Conservation (phyloP, 2,329 filamentous ascomycete species). For the Colletotrichum brevisporum region DNA sequence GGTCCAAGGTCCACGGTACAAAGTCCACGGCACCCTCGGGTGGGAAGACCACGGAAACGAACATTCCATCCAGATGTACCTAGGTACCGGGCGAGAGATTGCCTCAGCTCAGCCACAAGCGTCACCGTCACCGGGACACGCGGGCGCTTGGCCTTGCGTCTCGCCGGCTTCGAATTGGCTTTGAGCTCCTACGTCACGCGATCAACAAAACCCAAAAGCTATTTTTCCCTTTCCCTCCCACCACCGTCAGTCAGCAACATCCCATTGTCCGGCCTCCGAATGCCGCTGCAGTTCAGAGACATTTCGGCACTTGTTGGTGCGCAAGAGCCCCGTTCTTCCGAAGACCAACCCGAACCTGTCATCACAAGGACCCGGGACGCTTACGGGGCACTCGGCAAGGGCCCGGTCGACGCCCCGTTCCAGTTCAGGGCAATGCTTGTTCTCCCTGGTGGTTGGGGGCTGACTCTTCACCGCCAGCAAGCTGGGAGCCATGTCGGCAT, state of each 20-base stretch:
- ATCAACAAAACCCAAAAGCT: slow-evolving; percentile 9
- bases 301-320: too few species aligned
- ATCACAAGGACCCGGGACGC: not conserved
- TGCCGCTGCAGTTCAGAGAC: too few species aligned
- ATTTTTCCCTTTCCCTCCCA: not conserved
- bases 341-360: not conserved
- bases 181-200: slow-evolving; percentile 23
- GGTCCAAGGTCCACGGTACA: too few species aligned
- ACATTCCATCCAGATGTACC: slow-evolving; percentile 12
- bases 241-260: slow-evolving; percentile 10
- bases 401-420: slow-evolving; percentile 19
- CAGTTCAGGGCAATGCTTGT: slow-evolving; percentile 30
- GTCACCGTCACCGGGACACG: slow-evolving; percentile 29
- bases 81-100: slow-evolving; percentile 1
- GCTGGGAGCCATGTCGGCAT: not conserved
- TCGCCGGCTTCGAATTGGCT: slow-evolving; percentile 18
- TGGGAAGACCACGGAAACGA: slow-evolving; percentile 25
- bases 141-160: slow-evolving; percentile 11
- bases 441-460: not conserved
- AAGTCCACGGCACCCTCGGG: not conserved
- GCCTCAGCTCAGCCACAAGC: slow-evolving; percentile 34
- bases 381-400: slow-evolving; percentile 23
- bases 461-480: slow-evolving; percentile 15
- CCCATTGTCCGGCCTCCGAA: not conserved
- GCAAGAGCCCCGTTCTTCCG: not conserved